phyloP scores from a whole-genome alignment of 148 eudicot genomes.

The Talinum fruticosum region DNA sequence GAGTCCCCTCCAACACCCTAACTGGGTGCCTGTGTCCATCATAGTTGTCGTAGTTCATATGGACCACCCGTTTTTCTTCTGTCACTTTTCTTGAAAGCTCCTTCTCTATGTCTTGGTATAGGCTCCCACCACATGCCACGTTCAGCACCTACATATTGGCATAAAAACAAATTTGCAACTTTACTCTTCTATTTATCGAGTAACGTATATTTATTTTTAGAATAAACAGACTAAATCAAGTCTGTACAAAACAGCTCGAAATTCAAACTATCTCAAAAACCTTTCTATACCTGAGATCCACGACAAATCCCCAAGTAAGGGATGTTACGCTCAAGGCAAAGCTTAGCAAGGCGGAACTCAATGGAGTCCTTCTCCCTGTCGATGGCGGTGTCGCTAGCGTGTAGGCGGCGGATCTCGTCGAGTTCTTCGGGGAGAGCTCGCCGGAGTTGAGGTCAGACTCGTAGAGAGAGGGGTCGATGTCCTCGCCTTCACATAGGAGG shows the following conservation, averaged over 20 bases:
- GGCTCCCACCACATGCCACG: slow-evolving; percentile 86
- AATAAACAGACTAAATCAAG: too few species aligned
- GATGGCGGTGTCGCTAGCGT: slow-evolving; percentile 74
- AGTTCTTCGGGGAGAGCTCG: slow-evolving; percentile 50
- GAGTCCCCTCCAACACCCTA: slow-evolving; percentile 53
- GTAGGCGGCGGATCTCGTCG: slow-evolving; percentile 53
- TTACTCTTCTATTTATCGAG: too few species aligned
- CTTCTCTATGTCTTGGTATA: slow-evolving; percentile 72
- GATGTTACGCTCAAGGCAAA: slow-evolving; percentile 76
- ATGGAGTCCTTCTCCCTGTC: slow-evolving; percentile 84
- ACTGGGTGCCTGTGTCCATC: slow-evolving; percentile 76
- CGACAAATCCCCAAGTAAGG: slow-evolving; percentile 87
- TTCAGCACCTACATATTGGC: slow-evolving; percentile 41
- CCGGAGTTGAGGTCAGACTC: slow-evolving; percentile 27
- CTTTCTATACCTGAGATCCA: slow-evolving; percentile 56
- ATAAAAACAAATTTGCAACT: too few species aligned
- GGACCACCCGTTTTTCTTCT: slow-evolving; percentile 43
- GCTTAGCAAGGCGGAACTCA: slow-evolving; percentile 62
- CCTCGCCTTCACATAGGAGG: slow-evolving; percentile 88
- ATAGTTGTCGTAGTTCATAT: slow-evolving; percentile 68
- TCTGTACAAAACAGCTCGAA: too few species aligned
- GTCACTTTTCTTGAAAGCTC: slow-evolving; percentile 40
- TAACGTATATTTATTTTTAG: too few species aligned
- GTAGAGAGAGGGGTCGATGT: slow-evolving; percentile 73
- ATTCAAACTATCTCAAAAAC: too few species aligned